Evolutionary conservation across 495 filamentous ascomycete species (phyloP).

Genomic region (Eremomyces bilateralis): DNA sequence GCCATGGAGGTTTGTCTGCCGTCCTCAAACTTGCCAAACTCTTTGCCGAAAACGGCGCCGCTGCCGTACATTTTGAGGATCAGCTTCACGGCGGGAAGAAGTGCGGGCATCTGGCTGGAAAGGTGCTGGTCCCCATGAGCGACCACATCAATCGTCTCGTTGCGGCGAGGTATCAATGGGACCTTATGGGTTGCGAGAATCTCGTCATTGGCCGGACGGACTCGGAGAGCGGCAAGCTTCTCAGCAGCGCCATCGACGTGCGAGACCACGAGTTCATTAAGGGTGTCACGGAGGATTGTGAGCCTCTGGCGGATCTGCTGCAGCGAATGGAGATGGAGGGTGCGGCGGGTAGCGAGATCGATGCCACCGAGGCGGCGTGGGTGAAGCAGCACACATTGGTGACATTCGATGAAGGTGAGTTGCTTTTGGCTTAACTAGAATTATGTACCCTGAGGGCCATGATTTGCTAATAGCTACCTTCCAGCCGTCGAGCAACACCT

Average conservation of each 20-base stretch:
- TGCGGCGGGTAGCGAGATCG: constrained; percentile 56
- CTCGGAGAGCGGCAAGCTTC: constrained; percentile 74
- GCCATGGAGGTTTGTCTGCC: constrained; percentile 59
- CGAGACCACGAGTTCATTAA: constrained; percentile 94
- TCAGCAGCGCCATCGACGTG: constrained; percentile 76
- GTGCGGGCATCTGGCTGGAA: constrained; percentile 90
- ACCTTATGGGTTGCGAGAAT: constrained; percentile 89
- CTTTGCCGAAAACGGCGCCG: constrained; percentile 95
- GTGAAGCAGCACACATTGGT: constrained; percentile 69
- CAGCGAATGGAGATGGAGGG: constrained; percentile 72
- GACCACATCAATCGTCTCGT: constrained; percentile 92
- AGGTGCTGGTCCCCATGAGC: constrained; percentile 80
- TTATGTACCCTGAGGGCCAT: not conserved
- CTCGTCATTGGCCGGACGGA: constrained; percentile 88
- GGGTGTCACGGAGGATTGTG: constrained; percentile 50
- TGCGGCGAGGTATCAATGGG: constrained; percentile 91
- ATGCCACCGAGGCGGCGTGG: constrained; percentile 72
- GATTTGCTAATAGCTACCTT: not conserved
- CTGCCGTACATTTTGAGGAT: constrained; percentile 93
- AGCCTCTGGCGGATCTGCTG: constrained; percentile 71
- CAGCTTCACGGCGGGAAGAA: constrained; percentile 97
- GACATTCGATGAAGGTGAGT: constrained; percentile 66
- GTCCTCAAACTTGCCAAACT: constrained; percentile 94
- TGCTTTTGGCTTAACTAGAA: too few relatives aligned
- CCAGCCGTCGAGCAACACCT: constrained; percentile 55